Evolutionary conservation across 345 rosid genomes (phyloP).

Genomic region (Salix suchowensis): DNA sequence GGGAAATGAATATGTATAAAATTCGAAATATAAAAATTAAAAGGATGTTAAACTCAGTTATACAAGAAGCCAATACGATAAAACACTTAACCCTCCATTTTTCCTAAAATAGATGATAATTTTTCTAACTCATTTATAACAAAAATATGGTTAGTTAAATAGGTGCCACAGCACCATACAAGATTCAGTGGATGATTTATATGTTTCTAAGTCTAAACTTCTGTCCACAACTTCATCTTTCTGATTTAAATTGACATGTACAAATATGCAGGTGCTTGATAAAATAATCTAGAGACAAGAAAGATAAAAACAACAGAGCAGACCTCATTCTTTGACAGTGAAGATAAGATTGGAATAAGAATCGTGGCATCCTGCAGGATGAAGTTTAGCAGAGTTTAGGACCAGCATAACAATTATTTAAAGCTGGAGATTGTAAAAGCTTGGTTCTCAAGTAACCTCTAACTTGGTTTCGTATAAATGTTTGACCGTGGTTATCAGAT

Average conservation of each 20-base stretch:
- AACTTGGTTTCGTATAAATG: constrained; percentile 89
- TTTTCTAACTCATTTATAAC: too few relatives aligned
- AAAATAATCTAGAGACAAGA: neutral
- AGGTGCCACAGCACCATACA: too few relatives aligned
- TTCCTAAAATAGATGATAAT: too few relatives aligned
- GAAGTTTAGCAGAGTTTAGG: constrained; percentile 16
- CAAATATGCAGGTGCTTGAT: neutral
- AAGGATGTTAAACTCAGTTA: too few relatives aligned
- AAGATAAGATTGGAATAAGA: constrained; percentile 89
- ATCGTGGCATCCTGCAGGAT: constrained; percentile 83
- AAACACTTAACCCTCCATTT: too few relatives aligned
- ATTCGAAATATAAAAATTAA: too few relatives aligned
- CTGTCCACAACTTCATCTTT: neutral
- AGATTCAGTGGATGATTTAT: too few relatives aligned
- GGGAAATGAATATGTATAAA: too few relatives aligned
- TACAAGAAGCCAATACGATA: too few relatives aligned
- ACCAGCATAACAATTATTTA: constrained; percentile 7
- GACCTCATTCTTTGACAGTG: constrained; percentile 91
- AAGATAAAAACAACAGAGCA: constrained; percentile 8
- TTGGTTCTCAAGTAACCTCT: constrained; percentile 48
- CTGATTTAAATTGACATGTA: neutral
- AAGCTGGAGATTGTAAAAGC: constrained; percentile 3
- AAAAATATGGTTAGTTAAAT: too few relatives aligned
- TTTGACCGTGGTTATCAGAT: constrained; percentile 80
- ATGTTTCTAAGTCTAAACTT: too few relatives aligned